Evolutionary conservation across 176 grass and related monocot genomes (phyloP).

Genomic region (Saccharum officinarum): DNA sequence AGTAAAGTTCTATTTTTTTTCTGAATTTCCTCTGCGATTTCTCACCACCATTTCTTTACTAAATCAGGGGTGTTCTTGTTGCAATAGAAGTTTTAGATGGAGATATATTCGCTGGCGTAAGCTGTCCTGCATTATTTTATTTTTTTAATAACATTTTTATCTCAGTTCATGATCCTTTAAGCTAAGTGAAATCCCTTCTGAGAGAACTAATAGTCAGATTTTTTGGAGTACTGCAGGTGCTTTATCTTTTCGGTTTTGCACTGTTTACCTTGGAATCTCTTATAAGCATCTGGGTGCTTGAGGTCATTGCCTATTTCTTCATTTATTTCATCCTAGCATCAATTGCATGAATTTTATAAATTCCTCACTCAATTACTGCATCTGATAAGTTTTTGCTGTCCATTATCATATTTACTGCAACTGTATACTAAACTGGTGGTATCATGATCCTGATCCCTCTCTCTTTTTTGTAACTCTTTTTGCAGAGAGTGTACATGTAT

Average conservation of each 20-base stretch:
- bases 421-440: background rate
- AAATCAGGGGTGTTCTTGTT: slow-evolving; percentile 78
- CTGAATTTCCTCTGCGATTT: background rate
- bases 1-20: background rate
- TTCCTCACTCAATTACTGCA: background rate
- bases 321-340: background rate
- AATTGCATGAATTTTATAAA: background rate
- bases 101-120: slow-evolving; percentile 63
- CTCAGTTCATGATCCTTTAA: background rate
- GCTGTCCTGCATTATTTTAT: slow-evolving; percentile 27
- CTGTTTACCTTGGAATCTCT: slow-evolving; percentile 73
- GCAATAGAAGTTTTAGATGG: slow-evolving; percentile 66
- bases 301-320: slow-evolving; percentile 55
- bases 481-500: slow-evolving; percentile 61
- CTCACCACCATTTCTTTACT: slow-evolving; percentile 32
- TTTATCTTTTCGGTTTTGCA: slow-evolving; percentile 81
- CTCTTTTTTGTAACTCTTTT: background rate
- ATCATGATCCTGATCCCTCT: background rate
- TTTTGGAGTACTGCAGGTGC: slow-evolving; percentile 46
- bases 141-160: background rate
- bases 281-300: slow-evolving; percentile 89
- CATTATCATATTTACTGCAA: background rate
- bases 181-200: background rate
- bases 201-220: slow-evolving; percentile 14
- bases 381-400: background rate